Evolutionary conservation across 352 stramenopile species (phyloP).

Genomic region (Globisporangium acanthophoron): DNA sequence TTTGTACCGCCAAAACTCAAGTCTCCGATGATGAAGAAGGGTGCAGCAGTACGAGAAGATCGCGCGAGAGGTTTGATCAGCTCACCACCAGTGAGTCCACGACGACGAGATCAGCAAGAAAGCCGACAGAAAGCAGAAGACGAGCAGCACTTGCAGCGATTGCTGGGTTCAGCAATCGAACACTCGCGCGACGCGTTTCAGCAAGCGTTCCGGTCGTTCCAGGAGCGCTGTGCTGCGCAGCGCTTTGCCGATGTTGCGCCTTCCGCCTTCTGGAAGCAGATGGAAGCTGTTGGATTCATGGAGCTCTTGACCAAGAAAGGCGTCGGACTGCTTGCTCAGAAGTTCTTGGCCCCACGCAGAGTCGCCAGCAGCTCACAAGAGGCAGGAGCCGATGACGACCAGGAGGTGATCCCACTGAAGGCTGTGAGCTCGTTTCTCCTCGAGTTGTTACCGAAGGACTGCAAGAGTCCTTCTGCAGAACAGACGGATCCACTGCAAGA

Average conservation of each 20-base stretch:
- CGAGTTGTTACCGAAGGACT: slow-evolving; percentile 4
- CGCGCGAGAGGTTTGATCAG: not conserved
- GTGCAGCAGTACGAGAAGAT: not conserved
- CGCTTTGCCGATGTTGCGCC: slow-evolving; percentile 22
- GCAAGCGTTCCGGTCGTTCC: slow-evolving; percentile 19
- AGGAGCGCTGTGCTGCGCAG: slow-evolving; percentile 42
- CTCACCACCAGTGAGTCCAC: not conserved
- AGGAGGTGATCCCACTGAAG: slow-evolving; percentile 24
- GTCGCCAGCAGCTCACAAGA: not conserved
- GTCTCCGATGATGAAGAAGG: not conserved
- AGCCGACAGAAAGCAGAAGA: not conserved
- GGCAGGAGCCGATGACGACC: not conserved
- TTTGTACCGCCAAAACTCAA: not conserved
- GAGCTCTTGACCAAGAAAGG: slow-evolving; percentile 30
- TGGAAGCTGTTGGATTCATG: slow-evolving; percentile 29
- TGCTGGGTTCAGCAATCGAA: slow-evolving; percentile 20
- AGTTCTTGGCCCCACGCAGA: slow-evolving; percentile 19
- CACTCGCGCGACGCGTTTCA: slow-evolving; percentile 25
- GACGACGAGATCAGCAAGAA: not conserved
- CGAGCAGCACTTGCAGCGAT: not conserved
- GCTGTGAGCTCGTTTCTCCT: slow-evolving; percentile 23
- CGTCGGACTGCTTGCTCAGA: slow-evolving; percentile 21
- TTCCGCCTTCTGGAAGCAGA: slow-evolving; percentile 31
- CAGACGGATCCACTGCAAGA: not conserved
- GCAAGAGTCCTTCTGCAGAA: not conserved